These are phyloP conservation scores for Multifurca ochricompacta DNA, from an alignment of 768 basidiomycete species.

Conservation along the genomic window DNA sequence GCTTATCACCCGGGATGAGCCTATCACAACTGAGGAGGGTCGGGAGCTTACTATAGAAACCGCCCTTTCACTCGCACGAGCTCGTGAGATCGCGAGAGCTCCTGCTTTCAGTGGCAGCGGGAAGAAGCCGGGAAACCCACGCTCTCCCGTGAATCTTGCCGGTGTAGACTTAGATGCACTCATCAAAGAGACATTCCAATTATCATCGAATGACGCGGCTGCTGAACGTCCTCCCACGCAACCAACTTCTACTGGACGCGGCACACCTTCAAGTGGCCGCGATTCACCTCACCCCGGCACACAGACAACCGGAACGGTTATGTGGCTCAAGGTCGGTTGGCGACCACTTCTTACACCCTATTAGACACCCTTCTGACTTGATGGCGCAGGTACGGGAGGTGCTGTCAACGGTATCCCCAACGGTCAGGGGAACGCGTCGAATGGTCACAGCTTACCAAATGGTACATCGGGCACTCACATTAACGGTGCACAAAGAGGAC, in stretches of 20 bases:
- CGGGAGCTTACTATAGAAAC: slow-evolving; percentile 48
- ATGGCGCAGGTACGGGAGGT: background rate
- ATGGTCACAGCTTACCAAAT: too few species aligned
- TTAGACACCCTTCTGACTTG: slow-evolving; percentile 6
- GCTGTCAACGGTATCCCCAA: background rate
- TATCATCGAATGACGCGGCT: background rate
- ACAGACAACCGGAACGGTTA: background rate
- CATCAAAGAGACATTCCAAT: slow-evolving; percentile 10
- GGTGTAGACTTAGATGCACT: slow-evolving; percentile 4
- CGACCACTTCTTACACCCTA: background rate
- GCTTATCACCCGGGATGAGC: slow-evolving; percentile 43
- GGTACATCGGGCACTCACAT: background rate
- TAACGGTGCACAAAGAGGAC: background rate
- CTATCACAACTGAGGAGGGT: slow-evolving; percentile 48
- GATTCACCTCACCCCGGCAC: background rate
- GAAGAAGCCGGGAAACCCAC: slow-evolving; percentile 2
- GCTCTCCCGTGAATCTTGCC: background rate
- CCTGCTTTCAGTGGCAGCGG: background rate
- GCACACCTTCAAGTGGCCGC: background rate
- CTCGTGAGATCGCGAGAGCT: slow-evolving; percentile 36
- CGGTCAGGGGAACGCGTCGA: too few species aligned
- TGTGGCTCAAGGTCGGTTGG: slow-evolving; percentile 11
- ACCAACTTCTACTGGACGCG: background rate
- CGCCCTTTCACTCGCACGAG: slow-evolving; percentile 40
- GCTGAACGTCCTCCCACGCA: background rate